Evolutionary conservation across 163 green algal genomes (phyloP).

Genomic region (Scenedesmus sp.): DNA sequence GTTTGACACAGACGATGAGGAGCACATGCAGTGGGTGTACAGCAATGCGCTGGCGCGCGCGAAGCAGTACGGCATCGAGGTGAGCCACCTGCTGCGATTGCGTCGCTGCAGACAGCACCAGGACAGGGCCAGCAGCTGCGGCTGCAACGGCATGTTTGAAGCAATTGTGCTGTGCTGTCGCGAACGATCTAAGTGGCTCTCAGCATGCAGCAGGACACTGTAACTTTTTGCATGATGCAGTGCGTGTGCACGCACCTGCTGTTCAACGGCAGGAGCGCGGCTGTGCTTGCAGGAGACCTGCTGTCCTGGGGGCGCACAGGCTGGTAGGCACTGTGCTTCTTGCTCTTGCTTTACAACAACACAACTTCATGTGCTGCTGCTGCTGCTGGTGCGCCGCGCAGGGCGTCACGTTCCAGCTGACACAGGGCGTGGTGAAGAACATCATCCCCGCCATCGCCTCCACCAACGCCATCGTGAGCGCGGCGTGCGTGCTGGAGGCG

Average conservation of each 20-base stretch:
- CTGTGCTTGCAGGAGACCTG: neutral
- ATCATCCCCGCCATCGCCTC: conserved; percentile 99
- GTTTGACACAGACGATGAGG: conserved; percentile 95
- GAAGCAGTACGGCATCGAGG: conserved; percentile 91
- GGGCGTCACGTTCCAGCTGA: conserved; percentile 91
- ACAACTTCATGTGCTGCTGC: no score
- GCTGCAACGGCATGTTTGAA: neutral
- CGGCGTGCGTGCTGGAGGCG: conserved; percentile 93
- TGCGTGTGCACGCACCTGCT: neutral
- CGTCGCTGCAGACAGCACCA: neutral
- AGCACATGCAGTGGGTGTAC: conserved; percentile 98
- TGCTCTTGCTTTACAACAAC: no score
- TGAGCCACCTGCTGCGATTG: conserved; percentile 16
- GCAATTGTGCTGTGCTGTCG: neutral
- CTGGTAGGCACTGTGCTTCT: no score
- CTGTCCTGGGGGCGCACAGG: no score
- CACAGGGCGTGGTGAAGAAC: conserved; percentile 98
- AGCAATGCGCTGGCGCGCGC: conserved; percentile 83
- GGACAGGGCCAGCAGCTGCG: neutral
- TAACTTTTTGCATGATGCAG: no score
- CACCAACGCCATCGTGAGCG: conserved; percentile 98
- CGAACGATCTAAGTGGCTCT: no score
- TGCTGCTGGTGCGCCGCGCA: conserved; percentile 49
- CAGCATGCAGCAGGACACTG: neutral
- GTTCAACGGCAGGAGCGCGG: neutral